A percentile compares a stretch with the other conserved stretches of the same genome.
Conservation (phyloP, 306 rosid genomes). For the Inga laurina region DNA sequence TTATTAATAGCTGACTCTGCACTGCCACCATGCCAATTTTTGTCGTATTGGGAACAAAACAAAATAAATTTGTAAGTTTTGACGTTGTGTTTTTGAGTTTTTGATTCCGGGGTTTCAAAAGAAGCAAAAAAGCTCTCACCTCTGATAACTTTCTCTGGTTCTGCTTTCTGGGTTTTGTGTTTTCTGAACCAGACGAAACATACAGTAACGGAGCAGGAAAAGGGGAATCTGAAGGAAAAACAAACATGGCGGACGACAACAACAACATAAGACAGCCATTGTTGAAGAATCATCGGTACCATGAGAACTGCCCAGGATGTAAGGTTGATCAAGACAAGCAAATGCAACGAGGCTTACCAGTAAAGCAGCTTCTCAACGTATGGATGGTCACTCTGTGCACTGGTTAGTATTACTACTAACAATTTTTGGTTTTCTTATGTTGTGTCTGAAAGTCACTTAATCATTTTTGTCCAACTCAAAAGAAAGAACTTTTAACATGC, state of each 20-base stretch:
- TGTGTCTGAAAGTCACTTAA: not conserved
- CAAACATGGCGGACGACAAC: conserved; percentile 49
- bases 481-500: not conserved
- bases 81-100: no score
- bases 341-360: conserved; percentile 44
- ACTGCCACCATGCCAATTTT: no score
- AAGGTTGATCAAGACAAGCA: conserved; percentile 56
- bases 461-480: not conserved
- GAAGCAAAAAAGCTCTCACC: not conserved
- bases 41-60: no score
- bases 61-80: no score
- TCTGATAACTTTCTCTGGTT: not conserved
- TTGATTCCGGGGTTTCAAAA: not conserved
- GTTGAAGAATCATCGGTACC: conserved; percentile 45
- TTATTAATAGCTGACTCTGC: no score
- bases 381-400: conserved; percentile 58
- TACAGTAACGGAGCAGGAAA: not conserved
- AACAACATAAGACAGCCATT: conserved; percentile 27
- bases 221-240: not conserved
- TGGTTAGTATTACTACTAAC: conserved; percentile 33
- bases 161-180: not conserved
- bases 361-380: conserved; percentile 36
- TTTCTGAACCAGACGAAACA: not conserved
- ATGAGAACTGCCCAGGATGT: conserved; percentile 80
- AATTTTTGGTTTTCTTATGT: not conserved